These are phyloP conservation scores for Neonectria faginata DNA, from an alignment of 2,329 filamentous ascomycete genomes.

Conservation along the genomic window DNA sequence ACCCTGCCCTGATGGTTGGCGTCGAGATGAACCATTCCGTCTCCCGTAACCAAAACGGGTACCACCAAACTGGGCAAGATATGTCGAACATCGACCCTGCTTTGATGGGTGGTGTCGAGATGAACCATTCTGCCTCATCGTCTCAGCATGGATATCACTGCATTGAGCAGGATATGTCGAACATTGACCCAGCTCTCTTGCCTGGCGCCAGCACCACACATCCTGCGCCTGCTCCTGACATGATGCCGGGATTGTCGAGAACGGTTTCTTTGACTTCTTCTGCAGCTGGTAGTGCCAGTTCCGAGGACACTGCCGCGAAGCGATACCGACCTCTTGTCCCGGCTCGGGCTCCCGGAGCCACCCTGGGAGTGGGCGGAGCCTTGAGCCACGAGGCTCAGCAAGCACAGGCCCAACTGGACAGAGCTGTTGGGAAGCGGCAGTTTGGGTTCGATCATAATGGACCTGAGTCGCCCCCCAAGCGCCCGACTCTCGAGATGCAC, in stretches of 20 bases:
- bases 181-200: slow-evolving; percentile 11
- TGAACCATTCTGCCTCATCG: not conserved
- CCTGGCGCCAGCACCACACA: not conserved
- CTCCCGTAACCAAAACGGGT: not conserved
- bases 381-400: not conserved
- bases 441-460: slow-evolving; percentile 5
- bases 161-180: not conserved
- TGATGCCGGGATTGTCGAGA: slow-evolving; percentile 5
- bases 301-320: not conserved
- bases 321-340: slow-evolving; percentile 11
- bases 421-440: slow-evolving; percentile 3
- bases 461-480: slow-evolving; percentile 14
- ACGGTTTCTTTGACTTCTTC: slow-evolving; percentile 14
- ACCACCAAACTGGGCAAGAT: not conserved
- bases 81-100: slow-evolving; percentile 12
- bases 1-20: slow-evolving; percentile 5
- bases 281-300: slow-evolving; percentile 4
- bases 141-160: not conserved
- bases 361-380: not conserved
- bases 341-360: not conserved
- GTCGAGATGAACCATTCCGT: not conserved
- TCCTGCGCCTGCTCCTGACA: not conserved
- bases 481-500: not conserved
- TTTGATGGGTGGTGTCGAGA: not conserved
- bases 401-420: not conserved